Conservation (phyloP, 257 asterid species). For the Scutellaria galericulata region DNA sequence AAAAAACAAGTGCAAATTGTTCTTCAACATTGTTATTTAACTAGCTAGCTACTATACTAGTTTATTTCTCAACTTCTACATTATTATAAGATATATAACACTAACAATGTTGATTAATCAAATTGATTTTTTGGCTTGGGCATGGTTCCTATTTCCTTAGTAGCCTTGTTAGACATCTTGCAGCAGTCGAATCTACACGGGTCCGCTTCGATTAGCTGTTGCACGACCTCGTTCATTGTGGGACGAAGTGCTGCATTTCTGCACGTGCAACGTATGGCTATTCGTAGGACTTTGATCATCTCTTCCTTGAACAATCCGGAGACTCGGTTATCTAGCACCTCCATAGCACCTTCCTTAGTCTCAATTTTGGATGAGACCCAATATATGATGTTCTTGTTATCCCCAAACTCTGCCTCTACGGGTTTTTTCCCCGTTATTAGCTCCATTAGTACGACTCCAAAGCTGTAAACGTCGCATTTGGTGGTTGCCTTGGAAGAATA, state of each 20-base stretch:
- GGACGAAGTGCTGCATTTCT: conserved; percentile 72
- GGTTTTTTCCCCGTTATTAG: conserved; percentile 90
- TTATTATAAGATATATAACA: too few relatives aligned
- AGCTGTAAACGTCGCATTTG: conserved; percentile 92
- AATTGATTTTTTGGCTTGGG: background rate
- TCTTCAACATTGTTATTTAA: conserved; percentile 11
- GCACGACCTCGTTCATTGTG: conserved; percentile 85
- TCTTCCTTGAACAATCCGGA: conserved; percentile 64
- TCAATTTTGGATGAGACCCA: conserved; percentile 91
- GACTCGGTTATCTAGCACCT: conserved; percentile 70
- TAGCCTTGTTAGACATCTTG: conserved; percentile 29
- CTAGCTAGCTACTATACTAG: background rate
- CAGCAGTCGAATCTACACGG: conserved; percentile 63
- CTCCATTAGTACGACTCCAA: conserved; percentile 93
- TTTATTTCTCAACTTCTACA: background rate
- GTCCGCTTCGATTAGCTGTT: conserved; percentile 74
- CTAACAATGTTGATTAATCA: background rate
- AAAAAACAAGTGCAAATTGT: background rate
- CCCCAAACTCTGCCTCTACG: conserved; percentile 89
- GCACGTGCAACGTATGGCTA: conserved; percentile 89
- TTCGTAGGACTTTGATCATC: conserved; percentile 83
- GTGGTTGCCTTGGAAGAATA: conserved; percentile 92
- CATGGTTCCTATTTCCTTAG: background rate
- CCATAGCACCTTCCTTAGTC: conserved; percentile 78
- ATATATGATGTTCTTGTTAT: conserved; percentile 78